Evolutionary conservation across 495 filamentous ascomycete genomes (phyloP).

Genomic region (Xanthoparmelia taractica): DNA sequence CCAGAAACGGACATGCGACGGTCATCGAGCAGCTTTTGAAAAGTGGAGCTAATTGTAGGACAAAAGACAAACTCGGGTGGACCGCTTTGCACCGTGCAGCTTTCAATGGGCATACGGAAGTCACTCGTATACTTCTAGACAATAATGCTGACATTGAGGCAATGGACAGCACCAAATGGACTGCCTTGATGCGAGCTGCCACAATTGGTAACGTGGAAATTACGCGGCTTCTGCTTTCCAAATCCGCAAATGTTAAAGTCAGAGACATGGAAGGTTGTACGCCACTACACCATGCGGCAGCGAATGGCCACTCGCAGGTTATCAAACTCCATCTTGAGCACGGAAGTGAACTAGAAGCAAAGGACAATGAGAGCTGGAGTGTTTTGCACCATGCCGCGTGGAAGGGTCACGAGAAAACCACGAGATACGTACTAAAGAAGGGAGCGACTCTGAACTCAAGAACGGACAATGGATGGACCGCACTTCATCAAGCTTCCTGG

Average conservation of each 20-base stretch:
- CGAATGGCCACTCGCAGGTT: neutral
- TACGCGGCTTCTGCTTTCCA: neutral
- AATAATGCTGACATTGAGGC: neutral
- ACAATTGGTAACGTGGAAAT: neutral
- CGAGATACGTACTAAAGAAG: neutral
- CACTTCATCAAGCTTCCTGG: constrained; percentile 19
- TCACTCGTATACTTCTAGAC: neutral
- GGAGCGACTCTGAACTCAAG: neutral
- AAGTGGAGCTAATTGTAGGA: neutral
- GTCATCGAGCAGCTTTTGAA: neutral
- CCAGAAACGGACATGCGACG: neutral
- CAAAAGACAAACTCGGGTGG: neutral
- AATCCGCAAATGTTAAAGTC: neutral
- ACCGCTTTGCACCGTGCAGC: neutral
- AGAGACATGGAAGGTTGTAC: neutral
- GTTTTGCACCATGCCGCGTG: neutral
- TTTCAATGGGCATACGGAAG: neutral
- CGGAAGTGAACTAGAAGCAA: neutral
- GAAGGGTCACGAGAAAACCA: neutral
- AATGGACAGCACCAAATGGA: neutral
- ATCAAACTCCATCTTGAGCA: neutral
- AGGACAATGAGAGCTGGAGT: neutral
- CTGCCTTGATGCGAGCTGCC: neutral
- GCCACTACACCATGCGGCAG: neutral
- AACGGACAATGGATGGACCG: constrained; percentile 11